phyloP scores from a whole-genome alignment of 2,329 filamentous ascomycete species.

The Aspergillus chevalieri region DNA sequence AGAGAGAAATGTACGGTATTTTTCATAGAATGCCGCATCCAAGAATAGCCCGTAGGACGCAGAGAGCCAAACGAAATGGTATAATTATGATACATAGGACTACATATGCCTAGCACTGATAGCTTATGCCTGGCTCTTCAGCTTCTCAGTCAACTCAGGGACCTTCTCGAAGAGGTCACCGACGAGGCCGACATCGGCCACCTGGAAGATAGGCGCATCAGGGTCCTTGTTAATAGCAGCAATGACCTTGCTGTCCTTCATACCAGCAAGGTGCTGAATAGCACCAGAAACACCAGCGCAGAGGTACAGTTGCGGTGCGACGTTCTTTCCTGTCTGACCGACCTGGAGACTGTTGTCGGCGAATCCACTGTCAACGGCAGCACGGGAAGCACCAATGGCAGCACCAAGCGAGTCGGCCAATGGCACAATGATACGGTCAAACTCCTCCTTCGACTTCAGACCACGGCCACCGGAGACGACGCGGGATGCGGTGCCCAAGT shows the following conservation, averaged over 20 bases:
- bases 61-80: not conserved
- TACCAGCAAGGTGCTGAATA: conserved; percentile 95
- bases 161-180: conserved; percentile 95
- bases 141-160: conserved; percentile 90
- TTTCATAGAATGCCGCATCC: too few species aligned
- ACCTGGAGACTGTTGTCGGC: conserved; percentile 98
- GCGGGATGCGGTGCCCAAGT: conserved; percentile 78
- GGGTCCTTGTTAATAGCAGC: conserved; percentile 97
- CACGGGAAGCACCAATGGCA: conserved; percentile 91
- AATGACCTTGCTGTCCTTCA: conserved; percentile 99
- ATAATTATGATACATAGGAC: conserved; percentile 16
- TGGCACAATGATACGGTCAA: conserved; percentile 85
- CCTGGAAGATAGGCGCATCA: conserved; percentile 96
- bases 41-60: too few species aligned
- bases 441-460: conserved; percentile 96
- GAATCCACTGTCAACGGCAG: conserved; percentile 93
- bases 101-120: conserved; percentile 1
- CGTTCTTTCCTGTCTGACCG: conserved; percentile 97
- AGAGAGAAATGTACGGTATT: too few species aligned
- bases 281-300: conserved; percentile 94
- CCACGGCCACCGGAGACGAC: conserved; percentile 93
- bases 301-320: conserved; percentile 90
- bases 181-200: conserved; percentile 91
- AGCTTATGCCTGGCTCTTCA: conserved; percentile 50
- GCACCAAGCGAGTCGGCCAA: conserved; percentile 88